These are phyloP conservation scores for Blastobotrys robertii DNA, from an alignment of 805 yeast species.

Conservation along the genomic window DNA sequence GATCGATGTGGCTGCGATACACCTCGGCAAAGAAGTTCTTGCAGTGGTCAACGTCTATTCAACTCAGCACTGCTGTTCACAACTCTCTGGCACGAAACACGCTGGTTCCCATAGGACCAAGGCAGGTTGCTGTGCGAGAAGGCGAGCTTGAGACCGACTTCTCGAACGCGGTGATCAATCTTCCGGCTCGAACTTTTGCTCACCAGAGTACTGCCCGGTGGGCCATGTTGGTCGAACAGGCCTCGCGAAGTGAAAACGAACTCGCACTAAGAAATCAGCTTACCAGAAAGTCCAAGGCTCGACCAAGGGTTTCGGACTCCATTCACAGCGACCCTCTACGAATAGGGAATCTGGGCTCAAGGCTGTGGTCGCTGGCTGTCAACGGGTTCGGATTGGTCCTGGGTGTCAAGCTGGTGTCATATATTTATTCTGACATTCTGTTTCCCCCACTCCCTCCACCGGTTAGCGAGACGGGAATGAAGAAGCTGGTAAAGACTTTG, in stretches of 20 bases:
- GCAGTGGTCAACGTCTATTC: constrained; percentile 12
- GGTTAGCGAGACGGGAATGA: not conserved
- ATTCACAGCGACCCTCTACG: not conserved
- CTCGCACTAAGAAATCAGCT: constrained; percentile 4
- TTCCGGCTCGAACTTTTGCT: constrained; percentile 6
- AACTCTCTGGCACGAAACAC: not conserved
- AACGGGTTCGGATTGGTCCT: constrained; percentile 7
- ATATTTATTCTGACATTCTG: constrained; percentile 1
- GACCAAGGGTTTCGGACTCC: not conserved
- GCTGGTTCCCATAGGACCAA: not conserved
- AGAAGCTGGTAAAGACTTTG: not conserved
- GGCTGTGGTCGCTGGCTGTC: constrained; percentile 17
- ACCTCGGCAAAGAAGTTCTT: constrained; percentile 17
- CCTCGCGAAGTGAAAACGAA: constrained; percentile 14
- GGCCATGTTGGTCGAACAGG: constrained; percentile 19
- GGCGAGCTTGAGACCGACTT: not conserved
- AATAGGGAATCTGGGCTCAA: constrained; percentile 12
- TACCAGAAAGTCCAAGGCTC: too few species aligned
- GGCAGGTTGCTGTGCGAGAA: not conserved
- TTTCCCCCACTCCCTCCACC: not conserved
- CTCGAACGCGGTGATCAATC: not conserved
- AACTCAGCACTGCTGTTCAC: too few species aligned
- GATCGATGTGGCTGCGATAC: constrained; percentile 20
- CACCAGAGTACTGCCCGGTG: constrained; percentile 18
- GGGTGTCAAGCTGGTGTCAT: constrained; percentile 8